A percentile compares a stretch with the other conserved stretches of the same genome.
Conservation (phyloP, 2,329 filamentous ascomycete species). For the Fusarium musae region DNA sequence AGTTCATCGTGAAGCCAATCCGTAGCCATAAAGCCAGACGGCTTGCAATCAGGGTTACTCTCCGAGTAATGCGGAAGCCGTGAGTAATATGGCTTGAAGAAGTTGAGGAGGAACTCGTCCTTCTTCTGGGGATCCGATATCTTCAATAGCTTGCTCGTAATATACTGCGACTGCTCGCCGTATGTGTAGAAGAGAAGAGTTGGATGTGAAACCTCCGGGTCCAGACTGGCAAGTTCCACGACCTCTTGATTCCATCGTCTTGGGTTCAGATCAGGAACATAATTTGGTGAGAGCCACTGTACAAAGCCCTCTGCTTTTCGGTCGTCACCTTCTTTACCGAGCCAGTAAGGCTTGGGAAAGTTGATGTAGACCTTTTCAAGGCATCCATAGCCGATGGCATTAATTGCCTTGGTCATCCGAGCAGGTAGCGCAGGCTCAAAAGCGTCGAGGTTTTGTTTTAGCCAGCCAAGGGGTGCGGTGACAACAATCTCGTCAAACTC, state of each 20-base stretch:
- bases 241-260: constrained; percentile 78
- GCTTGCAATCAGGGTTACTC: constrained; percentile 66
- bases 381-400: constrained; percentile 74
- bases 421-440: constrained; percentile 71
- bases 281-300: constrained; percentile 78
- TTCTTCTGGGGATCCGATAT: constrained; percentile 59
- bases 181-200: constrained; percentile 88
- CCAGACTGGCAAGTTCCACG: constrained; percentile 79
- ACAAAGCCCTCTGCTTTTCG: constrained; percentile 72
- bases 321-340: constrained; percentile 52
- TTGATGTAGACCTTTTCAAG: constrained; percentile 78
- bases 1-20: constrained; percentile 82
- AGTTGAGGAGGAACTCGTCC: constrained; percentile 66
- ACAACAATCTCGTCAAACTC: constrained; percentile 76
- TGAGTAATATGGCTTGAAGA: constrained; percentile 83
- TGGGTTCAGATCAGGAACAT: constrained; percentile 71
- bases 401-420: constrained; percentile 69
- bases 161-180: constrained; percentile 68
- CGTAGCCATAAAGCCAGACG: constrained; percentile 73
- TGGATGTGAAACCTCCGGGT: constrained; percentile 70
- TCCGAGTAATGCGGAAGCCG: constrained; percentile 74
- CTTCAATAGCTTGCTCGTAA: constrained; percentile 59
- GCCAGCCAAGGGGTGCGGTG: constrained; percentile 75
- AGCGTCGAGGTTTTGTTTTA: constrained; percentile 67
- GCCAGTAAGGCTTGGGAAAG: constrained; percentile 83